Evolutionary conservation across 2,329 filamentous ascomycete genomes (phyloP), one percentile per base, ranked within the genome.

Genomic region (Sclerotinia borealis): DNA sequence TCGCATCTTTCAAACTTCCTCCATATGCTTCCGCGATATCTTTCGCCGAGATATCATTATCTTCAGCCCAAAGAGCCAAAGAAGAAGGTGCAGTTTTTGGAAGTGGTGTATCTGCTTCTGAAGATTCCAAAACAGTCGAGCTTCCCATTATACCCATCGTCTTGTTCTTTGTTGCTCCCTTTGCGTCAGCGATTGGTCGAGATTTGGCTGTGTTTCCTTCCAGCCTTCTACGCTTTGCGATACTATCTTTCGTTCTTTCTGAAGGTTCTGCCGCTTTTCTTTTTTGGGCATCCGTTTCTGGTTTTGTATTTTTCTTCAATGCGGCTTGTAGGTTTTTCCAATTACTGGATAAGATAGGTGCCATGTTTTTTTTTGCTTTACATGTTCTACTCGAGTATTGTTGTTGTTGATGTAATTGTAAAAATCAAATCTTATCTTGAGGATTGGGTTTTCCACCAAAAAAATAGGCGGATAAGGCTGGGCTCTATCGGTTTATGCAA

Each of bases 311-410:
- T 67, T 80, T 77, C 66, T 80, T 80, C 17, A 75, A 59, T 70
- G 82, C 82, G 68, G 83, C 83, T 77, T 92, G 89, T 61, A 93
- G 81, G 77, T 84, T 88, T 77, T 91, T 92, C 90, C 90, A 93
- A 74, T 93, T 93, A 61, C 83, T 85, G 15, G 85, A 88, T 39
- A 88, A 76, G 70, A 72, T 68, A 8, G 71, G 71, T 48, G 72
- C 69, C 73, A 75, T 75, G 25, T 17, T 48, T 31, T 17, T 48
- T 31, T 56, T 48, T 17, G 10, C 9, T 25, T 29, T 41, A 37
- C 36, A 54, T 55, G 29, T 39, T 62, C 25, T 31, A 25, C 19
- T 7, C 11, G 22, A 9, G 10, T 29, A 19, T 39, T 31, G 34
- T 15, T 27, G 19, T 27, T 55, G 48, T 63, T 56, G 37, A 52